Percentiles rank a stretch among this genome's conserved stretches.
Evolutionary conservation across 176 grass and related monocot genomes (phyloP).

Genomic region (Aegilops sharonensis): DNA sequence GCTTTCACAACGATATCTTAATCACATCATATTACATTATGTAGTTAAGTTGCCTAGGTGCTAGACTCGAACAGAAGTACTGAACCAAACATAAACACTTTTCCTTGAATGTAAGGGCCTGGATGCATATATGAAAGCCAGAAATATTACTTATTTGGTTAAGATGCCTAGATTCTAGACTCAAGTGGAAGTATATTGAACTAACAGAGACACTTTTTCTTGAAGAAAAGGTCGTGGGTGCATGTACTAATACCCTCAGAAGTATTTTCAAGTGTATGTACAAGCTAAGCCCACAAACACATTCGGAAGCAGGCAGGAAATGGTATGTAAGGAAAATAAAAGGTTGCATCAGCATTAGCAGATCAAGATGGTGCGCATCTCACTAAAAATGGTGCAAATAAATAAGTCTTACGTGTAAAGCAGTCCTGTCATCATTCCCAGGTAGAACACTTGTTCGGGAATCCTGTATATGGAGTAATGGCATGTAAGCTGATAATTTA

Average conservation of each 20-base stretch:
- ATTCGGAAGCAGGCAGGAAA: conserved; percentile 16
- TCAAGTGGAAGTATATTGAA: conserved; percentile 22
- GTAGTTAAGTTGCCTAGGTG: neutral
- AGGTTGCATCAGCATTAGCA: neutral
- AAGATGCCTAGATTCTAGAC: conserved; percentile 1
- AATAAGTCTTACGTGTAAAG: conserved; percentile 58
- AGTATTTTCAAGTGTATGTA: conserved; percentile 12
- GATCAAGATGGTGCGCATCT: neutral
- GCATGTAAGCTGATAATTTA: neutral
- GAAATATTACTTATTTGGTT: neutral
- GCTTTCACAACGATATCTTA: conserved; percentile 7
- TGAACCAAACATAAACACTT: conserved; percentile 11
- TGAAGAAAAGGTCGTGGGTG: neutral
- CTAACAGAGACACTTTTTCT: neutral
- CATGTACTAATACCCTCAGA: neutral
- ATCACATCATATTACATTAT: conserved; percentile 11
- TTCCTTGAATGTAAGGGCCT: neutral
- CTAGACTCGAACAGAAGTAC: conserved; percentile 20
- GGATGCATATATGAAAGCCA: conserved; percentile 3
- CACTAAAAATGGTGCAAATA: conserved; percentile 4
- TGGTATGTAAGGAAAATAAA: neutral
- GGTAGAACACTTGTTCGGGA: conserved; percentile 48
- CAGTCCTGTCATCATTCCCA: conserved; percentile 59
- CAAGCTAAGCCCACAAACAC: neutral
- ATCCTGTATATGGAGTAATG: conserved; percentile 44